A percentile compares a stretch with the other conserved stretches of the same genome.
Conservation (phyloP, 257 asterid genomes). For the Forsythia viridissima region DNA sequence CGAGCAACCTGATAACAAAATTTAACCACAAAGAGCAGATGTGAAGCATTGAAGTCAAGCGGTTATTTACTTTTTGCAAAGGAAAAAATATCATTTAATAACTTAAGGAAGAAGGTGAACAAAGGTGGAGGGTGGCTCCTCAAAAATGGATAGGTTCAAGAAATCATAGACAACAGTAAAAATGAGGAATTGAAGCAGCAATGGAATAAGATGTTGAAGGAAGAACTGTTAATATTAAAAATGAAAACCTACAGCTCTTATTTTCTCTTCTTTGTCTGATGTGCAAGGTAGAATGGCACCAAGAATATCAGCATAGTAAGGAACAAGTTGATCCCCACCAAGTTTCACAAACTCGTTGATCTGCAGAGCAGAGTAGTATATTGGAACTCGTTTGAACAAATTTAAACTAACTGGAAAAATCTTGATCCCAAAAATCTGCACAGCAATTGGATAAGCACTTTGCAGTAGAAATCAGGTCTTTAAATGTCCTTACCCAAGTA, state of each 20-base stretch:
- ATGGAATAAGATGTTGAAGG: slow-evolving; percentile 7
- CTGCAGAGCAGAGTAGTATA: slow-evolving; percentile 42
- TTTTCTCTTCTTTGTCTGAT: slow-evolving; percentile 98
- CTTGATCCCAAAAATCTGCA: slow-evolving; percentile 7
- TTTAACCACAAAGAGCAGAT: not conserved
- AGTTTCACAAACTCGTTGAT: slow-evolving; percentile 97
- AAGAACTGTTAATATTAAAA: slow-evolving; percentile 14
- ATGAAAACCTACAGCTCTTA: slow-evolving; percentile 74
- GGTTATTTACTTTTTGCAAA: not conserved
- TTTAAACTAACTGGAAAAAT: slow-evolving; percentile 6
- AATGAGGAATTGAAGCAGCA: not conserved
- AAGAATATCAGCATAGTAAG: slow-evolving; percentile 91
- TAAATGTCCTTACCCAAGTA: slow-evolving; percentile 73
- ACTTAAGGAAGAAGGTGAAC: not conserved
- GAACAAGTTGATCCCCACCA: slow-evolving; percentile 98
- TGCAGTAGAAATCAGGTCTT: slow-evolving; percentile 19
- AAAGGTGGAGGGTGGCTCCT: not conserved
- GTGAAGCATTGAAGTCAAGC: not conserved
- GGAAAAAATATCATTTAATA: not conserved
- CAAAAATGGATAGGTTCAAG: not conserved
- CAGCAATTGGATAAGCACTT: slow-evolving; percentile 21
- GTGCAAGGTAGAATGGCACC: slow-evolving; percentile 97
- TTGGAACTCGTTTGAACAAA: slow-evolving; percentile 26
- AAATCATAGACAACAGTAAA: not conserved
- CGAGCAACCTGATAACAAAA: slow-evolving; percentile 75